phyloP scores from a whole-genome alignment of 2,329 filamentous ascomycete species.

The Fusarium keratoplasticum region DNA sequence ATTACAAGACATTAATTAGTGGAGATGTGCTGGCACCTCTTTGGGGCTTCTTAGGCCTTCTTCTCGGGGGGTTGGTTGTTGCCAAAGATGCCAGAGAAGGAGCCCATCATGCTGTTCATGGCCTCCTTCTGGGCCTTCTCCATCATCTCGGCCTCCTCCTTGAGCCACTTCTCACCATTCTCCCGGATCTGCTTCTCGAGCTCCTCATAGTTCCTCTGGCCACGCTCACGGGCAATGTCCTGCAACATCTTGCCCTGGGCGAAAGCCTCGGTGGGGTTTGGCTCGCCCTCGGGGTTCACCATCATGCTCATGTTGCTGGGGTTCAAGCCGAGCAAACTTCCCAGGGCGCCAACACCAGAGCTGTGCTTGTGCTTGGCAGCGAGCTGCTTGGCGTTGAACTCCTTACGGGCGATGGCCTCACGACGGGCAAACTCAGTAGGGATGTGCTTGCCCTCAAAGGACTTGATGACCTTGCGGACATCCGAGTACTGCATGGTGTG shows the following conservation, averaged over 20 bases:
- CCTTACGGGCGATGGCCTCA: conserved; percentile 85
- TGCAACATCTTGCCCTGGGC: conserved; percentile 97
- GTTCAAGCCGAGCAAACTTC: conserved; percentile 82
- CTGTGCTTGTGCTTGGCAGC: conserved; percentile 69
- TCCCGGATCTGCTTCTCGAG: conserved; percentile 92
- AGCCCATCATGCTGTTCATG: conserved; percentile 91
- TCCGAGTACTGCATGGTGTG: conserved; percentile 93
- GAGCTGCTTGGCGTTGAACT: conserved; percentile 83
- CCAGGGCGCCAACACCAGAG: conserved; percentile 75
- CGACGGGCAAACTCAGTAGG: conserved; percentile 89
- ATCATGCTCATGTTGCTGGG: conserved; percentile 72
- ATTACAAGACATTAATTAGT: conserved; percentile 48
- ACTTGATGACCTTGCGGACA: conserved; percentile 86
- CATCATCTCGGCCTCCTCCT: conserved; percentile 89
- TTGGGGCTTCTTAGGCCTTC: conserved; percentile 33
- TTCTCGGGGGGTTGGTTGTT: conserved; percentile 32
- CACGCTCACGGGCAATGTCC: conserved; percentile 92
- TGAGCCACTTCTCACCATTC: conserved; percentile 95
- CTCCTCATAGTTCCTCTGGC: conserved; percentile 88
- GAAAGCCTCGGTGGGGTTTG: conserved; percentile 79
- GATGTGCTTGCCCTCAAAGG: conserved; percentile 90
- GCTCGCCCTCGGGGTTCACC: conserved; percentile 73
- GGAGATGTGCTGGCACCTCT: conserved; percentile 42
- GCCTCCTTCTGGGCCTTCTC: conserved; percentile 91
- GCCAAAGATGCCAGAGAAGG: conserved; percentile 61